Evolutionary conservation across 805 yeast genomes (phyloP).

Genomic region (Spathaspora boniae): DNA sequence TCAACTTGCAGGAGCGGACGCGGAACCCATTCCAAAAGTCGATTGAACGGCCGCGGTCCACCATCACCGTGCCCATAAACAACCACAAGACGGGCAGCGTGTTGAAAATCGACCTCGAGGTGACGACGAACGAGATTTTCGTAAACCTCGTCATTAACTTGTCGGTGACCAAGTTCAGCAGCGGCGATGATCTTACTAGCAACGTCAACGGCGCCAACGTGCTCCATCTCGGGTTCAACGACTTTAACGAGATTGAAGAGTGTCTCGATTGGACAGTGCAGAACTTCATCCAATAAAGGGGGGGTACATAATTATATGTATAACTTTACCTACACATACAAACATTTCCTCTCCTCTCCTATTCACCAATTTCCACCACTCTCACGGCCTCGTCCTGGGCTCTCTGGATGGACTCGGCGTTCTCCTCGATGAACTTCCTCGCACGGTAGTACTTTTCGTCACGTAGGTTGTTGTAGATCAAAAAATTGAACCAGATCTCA

Average conservation of each 20-base stretch:
- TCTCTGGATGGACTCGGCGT: slow-evolving; percentile 31
- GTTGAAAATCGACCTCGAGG: slow-evolving; percentile 25
- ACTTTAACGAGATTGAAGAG: slow-evolving; percentile 50
- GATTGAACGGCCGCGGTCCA: slow-evolving; percentile 35
- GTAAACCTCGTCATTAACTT: slow-evolving; percentile 37
- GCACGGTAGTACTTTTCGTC: slow-evolving; percentile 57
- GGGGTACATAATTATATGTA: slow-evolving; percentile 2
- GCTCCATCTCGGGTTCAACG: slow-evolving; percentile 47
- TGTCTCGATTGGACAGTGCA: slow-evolving; percentile 54
- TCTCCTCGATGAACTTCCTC: slow-evolving; percentile 39
- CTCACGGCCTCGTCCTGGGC: slow-evolving; percentile 28
- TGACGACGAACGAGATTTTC: slow-evolving; percentile 39
- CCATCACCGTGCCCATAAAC: slow-evolving; percentile 22
- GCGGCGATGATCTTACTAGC: slow-evolving; percentile 19
- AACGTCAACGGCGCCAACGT: slow-evolving; percentile 36
- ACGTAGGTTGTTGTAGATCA: slow-evolving; percentile 57
- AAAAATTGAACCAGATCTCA: slow-evolving; percentile 69
- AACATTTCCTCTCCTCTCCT: neutral
- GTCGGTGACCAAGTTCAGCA: slow-evolving; percentile 28
- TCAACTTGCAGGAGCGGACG: slow-evolving; percentile 17
- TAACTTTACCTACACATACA: slow-evolving; percentile 1
- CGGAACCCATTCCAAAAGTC: slow-evolving; percentile 39
- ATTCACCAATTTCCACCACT: slow-evolving; percentile 23
- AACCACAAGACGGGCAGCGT: slow-evolving; percentile 14
- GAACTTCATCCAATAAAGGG: slow-evolving; percentile 20